A percentile compares a stretch with the other conserved stretches of the same genome.
These are phyloP conservation scores for Leptomonas pyrrhocoris DNA, from an alignment of 208 protist species.

Conservation along the genomic window DNA sequence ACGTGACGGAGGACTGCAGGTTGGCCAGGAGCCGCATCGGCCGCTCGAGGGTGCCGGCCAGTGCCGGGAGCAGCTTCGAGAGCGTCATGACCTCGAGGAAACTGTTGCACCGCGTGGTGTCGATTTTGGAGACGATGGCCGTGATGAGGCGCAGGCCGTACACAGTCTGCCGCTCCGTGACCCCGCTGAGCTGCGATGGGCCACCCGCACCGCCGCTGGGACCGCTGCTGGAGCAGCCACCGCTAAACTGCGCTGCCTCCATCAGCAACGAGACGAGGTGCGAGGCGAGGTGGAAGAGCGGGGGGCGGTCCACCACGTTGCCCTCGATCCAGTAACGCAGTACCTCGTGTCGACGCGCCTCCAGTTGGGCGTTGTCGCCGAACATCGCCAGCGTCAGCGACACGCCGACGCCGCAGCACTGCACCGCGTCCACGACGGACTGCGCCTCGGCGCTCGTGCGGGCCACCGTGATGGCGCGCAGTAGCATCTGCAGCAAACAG, in stretches of 20 bases:
- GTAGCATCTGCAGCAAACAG: slow-evolving; percentile 46
- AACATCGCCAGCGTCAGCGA: slow-evolving; percentile 35
- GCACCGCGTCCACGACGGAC: slow-evolving; percentile 44
- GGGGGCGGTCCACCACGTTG: slow-evolving; percentile 32
- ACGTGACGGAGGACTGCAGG: slow-evolving; percentile 56
- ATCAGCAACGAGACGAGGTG: slow-evolving; percentile 32
- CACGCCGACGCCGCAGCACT: slow-evolving; percentile 29
- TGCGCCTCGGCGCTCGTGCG: slow-evolving; percentile 43
- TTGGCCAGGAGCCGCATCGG: slow-evolving; percentile 43
- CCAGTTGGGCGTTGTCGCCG: slow-evolving; percentile 19
- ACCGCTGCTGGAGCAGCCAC: not conserved
- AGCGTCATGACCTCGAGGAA: slow-evolving; percentile 35
- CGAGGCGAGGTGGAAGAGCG: slow-evolving; percentile 39
- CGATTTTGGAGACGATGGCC: slow-evolving; percentile 33
- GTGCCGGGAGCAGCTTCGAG: slow-evolving; percentile 29
- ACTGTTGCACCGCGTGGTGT: slow-evolving; percentile 27
- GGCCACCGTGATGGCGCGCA: slow-evolving; percentile 41
- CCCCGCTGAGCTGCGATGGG: slow-evolving; percentile 8
- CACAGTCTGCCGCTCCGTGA: slow-evolving; percentile 45
- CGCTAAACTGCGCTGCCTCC: slow-evolving; percentile 3
- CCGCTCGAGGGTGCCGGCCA: slow-evolving; percentile 22
- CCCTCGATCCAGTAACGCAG: slow-evolving; percentile 66
- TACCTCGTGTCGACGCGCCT: slow-evolving; percentile 45
- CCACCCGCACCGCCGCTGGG: not conserved
- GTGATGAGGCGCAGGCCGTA: slow-evolving; percentile 50